Percentiles rank a stretch among this genome's conserved stretches.
phyloP scores from a whole-genome alignment of 2,329 filamentous ascomycete species.

The Colletotrichum musicola region DNA sequence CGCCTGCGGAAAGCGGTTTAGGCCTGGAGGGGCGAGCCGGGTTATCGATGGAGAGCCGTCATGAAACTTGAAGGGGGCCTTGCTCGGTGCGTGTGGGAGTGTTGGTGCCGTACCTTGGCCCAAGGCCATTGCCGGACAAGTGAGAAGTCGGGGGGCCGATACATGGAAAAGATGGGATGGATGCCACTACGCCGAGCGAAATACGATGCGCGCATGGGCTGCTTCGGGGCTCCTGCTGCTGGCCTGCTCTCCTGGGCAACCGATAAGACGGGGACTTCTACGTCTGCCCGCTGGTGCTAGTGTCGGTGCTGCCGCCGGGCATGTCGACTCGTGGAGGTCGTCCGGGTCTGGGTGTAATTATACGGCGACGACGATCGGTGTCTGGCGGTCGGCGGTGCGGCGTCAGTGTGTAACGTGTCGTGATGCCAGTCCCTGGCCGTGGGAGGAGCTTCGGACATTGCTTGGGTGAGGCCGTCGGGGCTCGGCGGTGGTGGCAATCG shows the following conservation, averaged over 20 bases:
- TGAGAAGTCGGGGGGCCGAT: slow-evolving; percentile 23
- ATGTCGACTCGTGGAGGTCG: slow-evolving; percentile 23
- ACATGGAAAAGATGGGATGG: slow-evolving; percentile 22
- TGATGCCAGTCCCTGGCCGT: slow-evolving; percentile 1
- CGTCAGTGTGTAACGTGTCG: neutral
- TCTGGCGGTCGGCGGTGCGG: slow-evolving; percentile 22
- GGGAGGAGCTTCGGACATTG: slow-evolving; percentile 25
- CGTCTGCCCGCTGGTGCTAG: neutral
- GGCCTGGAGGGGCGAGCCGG: slow-evolving; percentile 16
- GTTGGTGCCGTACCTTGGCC: slow-evolving; percentile 1
- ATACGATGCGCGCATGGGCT: slow-evolving; percentile 20
- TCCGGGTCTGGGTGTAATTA: slow-evolving; percentile 25
- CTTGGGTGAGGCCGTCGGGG: slow-evolving; percentile 34
- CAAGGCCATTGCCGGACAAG: slow-evolving; percentile 15
- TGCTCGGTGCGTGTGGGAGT: neutral
- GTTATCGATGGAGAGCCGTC: slow-evolving; percentile 8
- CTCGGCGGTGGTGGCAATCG: slow-evolving; percentile 35
- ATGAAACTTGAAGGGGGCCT: slow-evolving; percentile 18
- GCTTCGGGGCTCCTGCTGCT: slow-evolving; percentile 9
- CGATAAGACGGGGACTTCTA: no score
- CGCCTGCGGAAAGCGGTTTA: slow-evolving; percentile 29
- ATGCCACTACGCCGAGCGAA: neutral
- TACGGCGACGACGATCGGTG: slow-evolving; percentile 31
- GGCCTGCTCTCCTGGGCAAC: no score
- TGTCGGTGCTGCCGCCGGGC: neutral